Evolutionary conservation across 2,329 filamentous ascomycete genomes (phyloP), one percentile per base, ranked within the genome.

Genomic region (Clonostachys byssicola): DNA sequence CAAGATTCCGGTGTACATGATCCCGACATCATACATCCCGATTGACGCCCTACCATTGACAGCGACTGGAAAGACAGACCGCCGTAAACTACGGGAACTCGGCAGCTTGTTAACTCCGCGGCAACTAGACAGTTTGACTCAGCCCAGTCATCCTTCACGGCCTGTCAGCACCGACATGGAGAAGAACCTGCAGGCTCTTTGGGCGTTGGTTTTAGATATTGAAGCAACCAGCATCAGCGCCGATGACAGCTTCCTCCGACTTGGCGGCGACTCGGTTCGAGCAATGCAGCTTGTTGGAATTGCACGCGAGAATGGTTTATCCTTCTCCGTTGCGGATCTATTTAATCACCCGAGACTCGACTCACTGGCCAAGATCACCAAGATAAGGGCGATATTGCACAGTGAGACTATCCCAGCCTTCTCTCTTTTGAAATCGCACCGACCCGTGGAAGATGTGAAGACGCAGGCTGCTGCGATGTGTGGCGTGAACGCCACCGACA

Each of bases 251-350:
- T 78, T 78, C 56, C 74, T 77, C 61, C 62, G 62, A 0, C 63
- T 75, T 0, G 74, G 75, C 16, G 75, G 75, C n/a, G 72, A 77
- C 52, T 77, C 74, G 0, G 66, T 78, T 3, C 53, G 64, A 0
- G 73, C 74, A 1, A 80, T 78, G 68, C 72, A 68, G 46, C 54
- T 79, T 5, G 74, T 30, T 6, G 16, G 17, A 3, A 23, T 18
- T n/a, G 44, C 44, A 17, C 34, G 36, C 14, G 20, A 17, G 12
- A 12, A 10, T 10, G 14, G 20, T 12, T 12, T 45, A 10, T 40
- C 9, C 34, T 17, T 45, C 18, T 17, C 17, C 13, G 44, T 45
- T 34, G 42, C 35, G 8, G 44, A 45, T 23, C 16, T 45, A 10
- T 30, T 45, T 17, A 34, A 38, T n/a, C 34, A 68, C 42, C 72